Evolutionary conservation across 768 basidiomycete species (phyloP).

Genomic region (Xerocomus potaroensis): DNA sequence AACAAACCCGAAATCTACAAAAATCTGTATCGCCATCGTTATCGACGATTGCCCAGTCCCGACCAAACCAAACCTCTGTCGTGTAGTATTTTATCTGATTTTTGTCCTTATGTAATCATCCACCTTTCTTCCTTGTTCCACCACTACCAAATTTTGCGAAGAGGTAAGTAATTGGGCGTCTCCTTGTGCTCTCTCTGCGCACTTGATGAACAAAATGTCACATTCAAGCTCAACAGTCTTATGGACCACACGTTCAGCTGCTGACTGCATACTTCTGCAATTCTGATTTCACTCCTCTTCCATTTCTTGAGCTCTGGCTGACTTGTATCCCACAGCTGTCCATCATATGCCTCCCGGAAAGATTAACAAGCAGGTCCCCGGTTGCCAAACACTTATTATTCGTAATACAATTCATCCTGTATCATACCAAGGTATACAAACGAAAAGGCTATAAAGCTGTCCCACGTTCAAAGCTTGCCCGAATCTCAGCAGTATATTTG

Average conservation of each 20-base stretch:
- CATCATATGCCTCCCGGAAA: too few species aligned
- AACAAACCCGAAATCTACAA: too few species aligned
- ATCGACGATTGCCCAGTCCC: too few species aligned
- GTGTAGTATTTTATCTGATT: too few species aligned
- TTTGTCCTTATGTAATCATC: too few species aligned
- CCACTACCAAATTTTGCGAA: not conserved
- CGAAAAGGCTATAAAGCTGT: slow-evolving; percentile 65
- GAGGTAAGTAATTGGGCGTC: not conserved
- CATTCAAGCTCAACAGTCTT: slow-evolving; percentile 50
- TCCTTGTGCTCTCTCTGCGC: not conserved
- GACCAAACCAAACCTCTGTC: too few species aligned
- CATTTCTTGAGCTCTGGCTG: not conserved
- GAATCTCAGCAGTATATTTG: slow-evolving; percentile 94
- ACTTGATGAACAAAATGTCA: slow-evolving; percentile 38
- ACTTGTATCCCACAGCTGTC: not conserved
- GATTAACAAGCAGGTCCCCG: too few species aligned
- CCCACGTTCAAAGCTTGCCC: slow-evolving; percentile 96
- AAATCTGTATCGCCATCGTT: too few species aligned
- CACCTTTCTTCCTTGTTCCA: too few species aligned
- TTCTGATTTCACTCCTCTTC: slow-evolving; percentile 32
- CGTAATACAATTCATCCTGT: slow-evolving; percentile 7
- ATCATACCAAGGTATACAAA: slow-evolving; percentile 15
- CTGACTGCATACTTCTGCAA: slow-evolving; percentile 41
- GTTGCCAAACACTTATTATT: not conserved
- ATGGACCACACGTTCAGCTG: slow-evolving; percentile 38